Evolutionary conservation across 306 rosid genomes (phyloP), one percentile per base, ranked within the genome.

Genomic region (Lathyrus oleraceus): DNA sequence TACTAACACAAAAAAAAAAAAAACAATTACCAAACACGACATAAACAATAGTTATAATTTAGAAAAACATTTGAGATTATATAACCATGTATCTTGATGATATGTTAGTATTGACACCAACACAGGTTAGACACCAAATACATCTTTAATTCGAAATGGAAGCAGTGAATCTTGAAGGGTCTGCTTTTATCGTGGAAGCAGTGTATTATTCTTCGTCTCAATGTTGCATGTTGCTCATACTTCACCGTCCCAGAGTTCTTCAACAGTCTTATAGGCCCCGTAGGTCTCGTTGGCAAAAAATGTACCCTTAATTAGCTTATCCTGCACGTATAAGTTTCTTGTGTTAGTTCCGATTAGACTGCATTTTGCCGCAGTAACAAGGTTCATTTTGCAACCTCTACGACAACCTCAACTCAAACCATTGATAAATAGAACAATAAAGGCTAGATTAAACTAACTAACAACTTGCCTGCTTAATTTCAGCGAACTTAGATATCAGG

Each of bases 221-320:
- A 65, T 57, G 65, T 17, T n/a, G 30, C 11, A 61, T 20, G 8
- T 19, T 71, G 83, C 78, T 84, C 87, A 86, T 51, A 23, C 32
- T 74, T 85, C 84, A n/a, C 80, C 88, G 71, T 86, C 90, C 90
- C 88, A 89, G 13, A 86, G 83, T 60, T 89, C 92, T 77, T 85
- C 90, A 45, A 70, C 9, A 63, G 76, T 85, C 79, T 39, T 85
- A 54, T 77, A 83, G 44, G 57, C 56, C 23, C 89, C 87, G 1
- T 51, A 36, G 32, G 79, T 86, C 60, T 81, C 82, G 2, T 70
- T 77, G 27, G 77, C 81, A 42, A 63, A 71, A 3, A 70, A 75
- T 25, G 48, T 35, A 0, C 82, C 88, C 67, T 61, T 83, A 14
- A 82, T 4, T 60, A 84, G 71, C 74, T 75, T 89, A 52, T 72